Evolutionary conservation across 1,284 basidiomycete genomes (phyloP), one percentile per base, ranked within the genome.

Genomic region (Ganoderma resinaceum): DNA sequence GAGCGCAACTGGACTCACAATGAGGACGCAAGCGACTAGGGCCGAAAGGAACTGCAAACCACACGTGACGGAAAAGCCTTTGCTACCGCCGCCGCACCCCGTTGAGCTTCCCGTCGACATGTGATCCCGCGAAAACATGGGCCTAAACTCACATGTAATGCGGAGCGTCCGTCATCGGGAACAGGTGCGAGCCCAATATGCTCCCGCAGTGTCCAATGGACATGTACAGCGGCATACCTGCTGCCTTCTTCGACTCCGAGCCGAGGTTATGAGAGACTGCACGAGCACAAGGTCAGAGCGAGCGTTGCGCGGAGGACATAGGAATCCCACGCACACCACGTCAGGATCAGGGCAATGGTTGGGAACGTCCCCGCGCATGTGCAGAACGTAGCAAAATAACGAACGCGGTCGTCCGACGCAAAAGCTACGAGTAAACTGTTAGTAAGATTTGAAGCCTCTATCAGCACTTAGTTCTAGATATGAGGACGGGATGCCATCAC

Each of bases 141-240:
- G 23, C 6, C 9, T 46, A 33, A 37, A 75, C 76, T 68, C 40
- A 91, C 90, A 82, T 85, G 72, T 93, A 93, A 59, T 79, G 77
- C 0, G 92, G 91, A 0, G 86, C 87, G 59, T 93, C 88, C 0
- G 84, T 84, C 37, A 84, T 78, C 0, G 91, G 92, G 77, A 87
- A 93, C 14, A 93, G 76, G 70, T 93, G 91, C 0, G 91, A 89
- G 31, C 91, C 91, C 26, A 93, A 82, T 46, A 93, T 82, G 71
- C 89, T 91, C 16, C 92, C 92, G 66, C 84, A 87, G 76, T 93
- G 92, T 2, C 91, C 91, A 46, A 93, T 92, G 11, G 89, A 88
- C 84, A 91, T 90, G 76, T 91, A 92, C 77, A 93, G 85, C 2
- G 92, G 90, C 49, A 91, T 88, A 0, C 91, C 92, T 0, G 91